These are phyloP conservation scores for Tephrocybe rancida DNA, from an alignment of 768 basidiomycete species.

Conservation along the genomic window DNA sequence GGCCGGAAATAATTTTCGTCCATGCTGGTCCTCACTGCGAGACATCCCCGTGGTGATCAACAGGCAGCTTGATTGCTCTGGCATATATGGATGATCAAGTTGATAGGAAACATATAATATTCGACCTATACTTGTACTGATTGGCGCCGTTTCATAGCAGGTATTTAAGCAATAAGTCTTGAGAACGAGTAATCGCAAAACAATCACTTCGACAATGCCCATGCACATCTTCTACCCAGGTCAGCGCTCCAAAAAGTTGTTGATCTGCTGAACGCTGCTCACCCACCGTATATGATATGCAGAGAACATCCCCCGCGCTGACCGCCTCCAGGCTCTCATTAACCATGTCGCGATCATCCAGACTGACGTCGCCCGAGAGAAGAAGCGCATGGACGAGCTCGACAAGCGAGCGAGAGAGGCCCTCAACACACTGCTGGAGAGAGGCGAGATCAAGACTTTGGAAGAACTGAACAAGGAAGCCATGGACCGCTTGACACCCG, in stretches of 20 bases:
- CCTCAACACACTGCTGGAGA: neutral
- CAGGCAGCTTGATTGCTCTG: no score
- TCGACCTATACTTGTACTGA: no score
- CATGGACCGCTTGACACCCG: constrained; percentile 1
- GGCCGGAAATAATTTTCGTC: no score
- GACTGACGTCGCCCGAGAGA: constrained; percentile 1
- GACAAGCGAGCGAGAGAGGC: neutral
- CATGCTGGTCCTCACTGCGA: no score
- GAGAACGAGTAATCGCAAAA: neutral
- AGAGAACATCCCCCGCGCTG: constrained; percentile 4
- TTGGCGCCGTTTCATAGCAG: neutral
- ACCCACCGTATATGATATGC: neutral
- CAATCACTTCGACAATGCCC: neutral
- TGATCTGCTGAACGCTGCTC: neutral
- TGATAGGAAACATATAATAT: no score
- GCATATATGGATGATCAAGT: no score
- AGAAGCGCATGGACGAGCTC: constrained; percentile 1
- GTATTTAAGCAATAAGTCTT: neutral
- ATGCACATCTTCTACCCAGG: neutral
- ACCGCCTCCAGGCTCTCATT: constrained; percentile 1
- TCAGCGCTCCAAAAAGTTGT: neutral
- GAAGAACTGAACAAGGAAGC: constrained; percentile 2
- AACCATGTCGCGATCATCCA: constrained; percentile 5
- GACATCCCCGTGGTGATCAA: no score
- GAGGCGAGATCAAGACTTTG: constrained; percentile 3